Evolutionary conservation across 176 grass and related monocot genomes (phyloP).

Genomic region (barley (Hordeum vulgare)): MorexV3_pseudomolecules_assembly NC_058521.1:528389216-528389715

Average conservation of each 20-base stretch:
- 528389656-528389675: slow-evolving; percentile 54
- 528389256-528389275: neutral
- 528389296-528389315: neutral
- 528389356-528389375: neutral
- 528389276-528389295: neutral
- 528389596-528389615: slow-evolving; percentile 44
- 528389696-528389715: slow-evolving; percentile 68
- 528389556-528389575: slow-evolving; percentile 69
- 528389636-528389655: slow-evolving; percentile 46
- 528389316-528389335: neutral
- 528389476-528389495: neutral
- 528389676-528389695: slow-evolving; percentile 58
- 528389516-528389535: neutral
- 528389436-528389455: neutral
- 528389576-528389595: slow-evolving; percentile 47
- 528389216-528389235: neutral
- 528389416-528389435: neutral
- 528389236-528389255: neutral
- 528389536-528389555: slow-evolving; percentile 30
- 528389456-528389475: neutral
- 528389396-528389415: neutral
- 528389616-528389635: slow-evolving; percentile 36
- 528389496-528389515: neutral
- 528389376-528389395: neutral
- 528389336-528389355: too few relatives aligned